phyloP scores from a whole-genome alignment of 345 rosid genomes.

The Pugionium dolabratum region DNA sequence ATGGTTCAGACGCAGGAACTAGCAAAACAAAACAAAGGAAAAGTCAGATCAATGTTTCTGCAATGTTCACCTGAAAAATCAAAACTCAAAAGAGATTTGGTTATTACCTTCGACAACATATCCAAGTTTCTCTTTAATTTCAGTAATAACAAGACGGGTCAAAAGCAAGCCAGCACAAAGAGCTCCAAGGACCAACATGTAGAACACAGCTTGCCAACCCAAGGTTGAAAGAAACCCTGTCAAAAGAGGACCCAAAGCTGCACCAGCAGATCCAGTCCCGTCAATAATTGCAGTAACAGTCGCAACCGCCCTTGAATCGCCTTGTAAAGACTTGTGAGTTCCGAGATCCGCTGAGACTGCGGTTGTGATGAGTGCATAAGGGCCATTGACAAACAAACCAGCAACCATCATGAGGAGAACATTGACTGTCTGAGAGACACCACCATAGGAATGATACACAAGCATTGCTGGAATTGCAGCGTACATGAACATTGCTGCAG shows the following conservation, averaged over 20 bases:
- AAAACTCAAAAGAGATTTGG: constrained; percentile 12
- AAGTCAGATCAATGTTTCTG: constrained; percentile 7
- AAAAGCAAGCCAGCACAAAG: constrained; percentile 78
- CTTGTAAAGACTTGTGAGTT: constrained; percentile 78
- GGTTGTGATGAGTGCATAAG: constrained; percentile 94
- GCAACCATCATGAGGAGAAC: constrained; percentile 79
- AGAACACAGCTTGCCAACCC: constrained; percentile 82
- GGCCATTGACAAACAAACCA: constrained; percentile 88
- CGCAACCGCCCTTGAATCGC: constrained; percentile 89
- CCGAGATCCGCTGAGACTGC: constrained; percentile 98
- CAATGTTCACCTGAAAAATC: not conserved
- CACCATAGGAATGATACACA: constrained; percentile 68
- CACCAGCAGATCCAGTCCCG: constrained; percentile 93
- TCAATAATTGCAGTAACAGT: constrained; percentile 93
- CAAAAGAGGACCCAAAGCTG: constrained; percentile 87
- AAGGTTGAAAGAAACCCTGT: constrained; percentile 76
- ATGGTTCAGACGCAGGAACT: constrained; percentile 45
- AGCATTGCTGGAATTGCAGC: constrained; percentile 89
- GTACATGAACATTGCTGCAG: constrained; percentile 85
- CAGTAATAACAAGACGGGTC: constrained; percentile 55
- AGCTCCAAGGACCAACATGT: constrained; percentile 70
- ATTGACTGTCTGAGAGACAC: constrained; percentile 59
- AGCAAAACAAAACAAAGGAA: constrained; percentile 23
- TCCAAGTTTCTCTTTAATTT: constrained; percentile 43
- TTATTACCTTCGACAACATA: constrained; percentile 54